Base-by-base conservation (phyloP, 2,329 filamentous ascomycete genomes). In the Fusarium aywerte region DNA sequence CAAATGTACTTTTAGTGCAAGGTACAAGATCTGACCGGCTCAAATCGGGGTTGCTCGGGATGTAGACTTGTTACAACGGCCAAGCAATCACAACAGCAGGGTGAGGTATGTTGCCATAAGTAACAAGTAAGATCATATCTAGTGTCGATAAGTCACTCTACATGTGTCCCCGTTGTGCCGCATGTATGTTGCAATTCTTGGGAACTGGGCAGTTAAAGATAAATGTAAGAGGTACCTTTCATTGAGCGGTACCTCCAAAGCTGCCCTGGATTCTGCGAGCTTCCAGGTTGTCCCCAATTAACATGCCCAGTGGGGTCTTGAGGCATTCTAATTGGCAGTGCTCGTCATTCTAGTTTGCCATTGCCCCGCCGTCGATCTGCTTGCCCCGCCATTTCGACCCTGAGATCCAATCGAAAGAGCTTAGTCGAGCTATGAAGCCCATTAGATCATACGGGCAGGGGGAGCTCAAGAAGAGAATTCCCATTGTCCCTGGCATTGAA, bases 361-460 rank as follows among this genome's bases (percentile, higher is more conserved):
- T 49, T 70, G 70, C 71, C 69, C 72, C 72, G 72, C 72, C 54
- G 65, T 74, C 62, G 72, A 74, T 74, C 70, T 66, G 44, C 62
- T 50, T 74, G 70, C 72, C 72, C 72, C 71, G 67, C 70, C 65
- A 71, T 70, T 65, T 49, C 56, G 62, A 49, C 44, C 27, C 59
- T 53, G 61, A 64, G 61, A 62, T 66, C 58, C 60, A 58, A 69
- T 68, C 43, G 63, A 58, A 69, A 68, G 55, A 69, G 58, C 60
- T 71, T 55, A 58, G 40, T 36, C 27, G 53, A 52, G 67, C 62
- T 67, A 59, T 62, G 59, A 67, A 67, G 60, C 60, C 60, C 61
- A 63, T 68, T 65, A 57, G 45, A 50, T 57, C 64, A 59, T 62
- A 62, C 59, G 31, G 21, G 18, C 50, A 53, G 40, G 50, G 59